Conservation (phyloP, 1,284 basidiomycete species). For the Ustilago nuda region DNA sequence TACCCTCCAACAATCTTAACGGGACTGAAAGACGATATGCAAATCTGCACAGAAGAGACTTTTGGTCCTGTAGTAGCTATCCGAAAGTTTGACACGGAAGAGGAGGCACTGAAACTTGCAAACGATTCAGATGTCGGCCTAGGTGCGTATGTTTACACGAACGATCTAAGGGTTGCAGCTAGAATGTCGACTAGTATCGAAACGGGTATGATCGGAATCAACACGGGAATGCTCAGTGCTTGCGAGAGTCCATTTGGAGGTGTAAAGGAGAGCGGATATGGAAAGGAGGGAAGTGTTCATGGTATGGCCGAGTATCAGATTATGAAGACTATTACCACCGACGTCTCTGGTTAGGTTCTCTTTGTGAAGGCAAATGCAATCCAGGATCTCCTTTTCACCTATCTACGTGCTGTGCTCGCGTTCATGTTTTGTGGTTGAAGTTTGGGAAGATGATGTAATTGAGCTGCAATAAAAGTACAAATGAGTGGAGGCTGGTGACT, state of each 20-base stretch:
- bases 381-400: background rate
- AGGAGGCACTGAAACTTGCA: slow-evolving; percentile 49
- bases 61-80: slow-evolving; percentile 61
- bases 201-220: slow-evolving; percentile 57
- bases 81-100: slow-evolving; percentile 53
- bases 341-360: slow-evolving; percentile 12
- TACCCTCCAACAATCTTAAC: slow-evolving; percentile 60
- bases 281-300: slow-evolving; percentile 33
- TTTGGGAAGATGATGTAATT: background rate
- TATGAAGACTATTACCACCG: slow-evolving; percentile 41
- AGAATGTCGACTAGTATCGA: slow-evolving; percentile 44
- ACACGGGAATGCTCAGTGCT: slow-evolving; percentile 52
- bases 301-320: slow-evolving; percentile 46
- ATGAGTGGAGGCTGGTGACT: slow-evolving; percentile 9
- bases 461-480: slow-evolving; percentile 27
- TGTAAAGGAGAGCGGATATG: slow-evolving; percentile 44
- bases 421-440: background rate
- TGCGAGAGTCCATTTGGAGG: slow-evolving; percentile 46
- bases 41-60: slow-evolving; percentile 57
- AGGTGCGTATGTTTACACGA: slow-evolving; percentile 53
- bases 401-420: background rate
- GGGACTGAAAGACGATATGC: slow-evolving; percentile 47
- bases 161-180: slow-evolving; percentile 38
- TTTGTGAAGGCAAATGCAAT: background rate
- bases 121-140: slow-evolving; percentile 54